A percentile compares a stretch with the other conserved stretches of the same genome.
Evolutionary conservation across 2,329 filamentous ascomycete genomes (phyloP).

Genomic region (Juglanconis sp.): DNA sequence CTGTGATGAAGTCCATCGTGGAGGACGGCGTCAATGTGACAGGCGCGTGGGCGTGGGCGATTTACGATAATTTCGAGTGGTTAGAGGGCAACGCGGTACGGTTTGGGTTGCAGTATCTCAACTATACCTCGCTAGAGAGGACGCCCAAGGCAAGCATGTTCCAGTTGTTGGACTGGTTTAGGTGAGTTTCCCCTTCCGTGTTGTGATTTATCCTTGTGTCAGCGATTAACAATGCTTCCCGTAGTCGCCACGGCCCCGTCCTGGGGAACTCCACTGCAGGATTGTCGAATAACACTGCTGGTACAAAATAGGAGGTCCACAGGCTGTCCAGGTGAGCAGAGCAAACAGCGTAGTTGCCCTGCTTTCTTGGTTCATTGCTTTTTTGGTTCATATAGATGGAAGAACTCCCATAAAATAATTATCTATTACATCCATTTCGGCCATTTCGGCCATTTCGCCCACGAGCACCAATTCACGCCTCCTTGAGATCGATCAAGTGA

Average conservation of each 20-base stretch:
- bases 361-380: no score
- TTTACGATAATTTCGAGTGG: conserved; percentile 10
- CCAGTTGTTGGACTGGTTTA: conserved; percentile 9
- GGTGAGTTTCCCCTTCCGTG: background rate
- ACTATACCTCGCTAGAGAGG: conserved; percentile 4
- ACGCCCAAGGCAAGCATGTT: conserved; percentile 3
- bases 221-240: background rate
- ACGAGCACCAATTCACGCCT: no score
- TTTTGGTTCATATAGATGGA: no score
- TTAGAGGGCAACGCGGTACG: conserved; percentile 2
- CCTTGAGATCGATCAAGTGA: no score
- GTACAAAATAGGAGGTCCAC: background rate
- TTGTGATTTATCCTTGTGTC: background rate
- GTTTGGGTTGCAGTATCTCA: conserved; percentile 11
- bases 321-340: background rate
- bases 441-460: no score
- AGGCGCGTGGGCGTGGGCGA: conserved; percentile 5
- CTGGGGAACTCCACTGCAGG: background rate
- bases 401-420: no score
- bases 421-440: no score
- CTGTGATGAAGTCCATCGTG: background rate
- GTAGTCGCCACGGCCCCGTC: background rate
- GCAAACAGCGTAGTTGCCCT: no score
- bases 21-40: conserved; percentile 9
- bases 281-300: background rate